A percentile compares a stretch with the other conserved stretches of the same genome.
Conservation (phyloP, 108 stramenopile species). For the Hondaea fermentalgiana region DNA sequence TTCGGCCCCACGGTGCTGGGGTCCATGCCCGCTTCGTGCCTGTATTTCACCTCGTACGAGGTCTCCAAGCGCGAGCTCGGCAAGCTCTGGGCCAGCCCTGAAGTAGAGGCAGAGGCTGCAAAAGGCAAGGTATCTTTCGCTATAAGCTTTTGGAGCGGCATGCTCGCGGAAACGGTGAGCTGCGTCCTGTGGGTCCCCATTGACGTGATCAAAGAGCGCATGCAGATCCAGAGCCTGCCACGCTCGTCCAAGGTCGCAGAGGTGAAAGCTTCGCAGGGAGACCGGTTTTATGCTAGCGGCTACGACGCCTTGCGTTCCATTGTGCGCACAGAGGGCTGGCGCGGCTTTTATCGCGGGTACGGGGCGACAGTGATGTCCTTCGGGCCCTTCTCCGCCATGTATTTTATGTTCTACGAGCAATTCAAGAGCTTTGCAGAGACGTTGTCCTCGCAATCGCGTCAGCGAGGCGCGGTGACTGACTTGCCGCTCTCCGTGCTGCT, state of each 20-base stretch:
- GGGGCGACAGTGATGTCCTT: constrained; percentile 82
- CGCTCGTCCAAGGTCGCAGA: not conserved
- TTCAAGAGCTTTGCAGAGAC: constrained; percentile 47
- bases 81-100: not conserved
- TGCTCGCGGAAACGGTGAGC: constrained; percentile 75
- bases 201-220: constrained; percentile 92
- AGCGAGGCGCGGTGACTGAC: not conserved
- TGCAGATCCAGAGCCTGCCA: constrained; percentile 68
- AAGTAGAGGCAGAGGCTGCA: not conserved
- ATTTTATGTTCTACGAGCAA: constrained; percentile 87
- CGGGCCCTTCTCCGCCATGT: constrained; percentile 89
- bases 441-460: not conserved
- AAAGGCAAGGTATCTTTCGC: not conserved
- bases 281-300: constrained; percentile 58
- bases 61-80: constrained; percentile 45
- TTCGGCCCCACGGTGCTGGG: constrained; percentile 75
- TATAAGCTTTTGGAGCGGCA: constrained; percentile 61
- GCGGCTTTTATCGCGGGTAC: constrained; percentile 84
- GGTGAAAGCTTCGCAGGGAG: not conserved
- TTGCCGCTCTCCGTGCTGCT: constrained; percentile 58
- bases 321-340: constrained; percentile 61
- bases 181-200: constrained; percentile 93
- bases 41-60: constrained; percentile 88
- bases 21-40: constrained; percentile 80
- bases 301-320: constrained; percentile 69